Percentiles rank a stretch among this genome's conserved stretches.
Evolutionary conservation across 169 alveolate genomes (phyloP).

Genomic region (Plasmodium malariae): DNA sequence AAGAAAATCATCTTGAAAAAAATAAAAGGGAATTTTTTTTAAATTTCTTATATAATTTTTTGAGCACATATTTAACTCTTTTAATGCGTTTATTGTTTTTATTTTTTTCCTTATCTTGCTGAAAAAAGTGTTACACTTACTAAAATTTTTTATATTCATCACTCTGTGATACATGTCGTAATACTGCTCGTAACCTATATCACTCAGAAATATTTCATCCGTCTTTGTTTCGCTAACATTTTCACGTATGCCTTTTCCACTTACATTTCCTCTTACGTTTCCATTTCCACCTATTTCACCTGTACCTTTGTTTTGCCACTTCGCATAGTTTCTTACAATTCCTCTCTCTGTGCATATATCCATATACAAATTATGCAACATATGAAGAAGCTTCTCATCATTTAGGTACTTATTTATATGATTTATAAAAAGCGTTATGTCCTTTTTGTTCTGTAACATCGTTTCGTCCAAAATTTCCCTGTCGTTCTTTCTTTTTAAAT

Average conservation of each 20-base stretch:
- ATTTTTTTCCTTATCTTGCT: slow-evolving; percentile 42
- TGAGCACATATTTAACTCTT: slow-evolving; percentile 57
- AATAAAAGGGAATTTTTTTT: slow-evolving; percentile 55
- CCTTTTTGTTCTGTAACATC: slow-evolving; percentile 12
- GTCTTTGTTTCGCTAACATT: not conserved
- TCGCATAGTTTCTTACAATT: slow-evolving; percentile 5
- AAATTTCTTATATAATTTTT: slow-evolving; percentile 66
- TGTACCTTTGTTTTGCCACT: not conserved
- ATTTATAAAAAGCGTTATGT: slow-evolving; percentile 34
- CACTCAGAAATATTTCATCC: not conserved
- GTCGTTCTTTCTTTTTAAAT: not conserved
- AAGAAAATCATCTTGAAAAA: slow-evolving; percentile 41
- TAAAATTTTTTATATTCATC: slow-evolving; percentile 11
- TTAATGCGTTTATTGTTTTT: slow-evolving; percentile 37
- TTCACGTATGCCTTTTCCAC: no score
- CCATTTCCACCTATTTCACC: not conserved
- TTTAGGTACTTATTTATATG: slow-evolving; percentile 56
- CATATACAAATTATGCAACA: slow-evolving; percentile 33
- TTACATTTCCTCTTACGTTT: not conserved
- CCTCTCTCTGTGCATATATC: slow-evolving; percentile 19
- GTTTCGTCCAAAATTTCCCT: not conserved
- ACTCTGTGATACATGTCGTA: slow-evolving; percentile 29
- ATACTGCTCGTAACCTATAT: slow-evolving; percentile 38
- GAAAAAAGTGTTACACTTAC: slow-evolving; percentile 2
- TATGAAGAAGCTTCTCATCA: slow-evolving; percentile 15